Base-by-base conservation (phyloP, 1,139 yeast genomes). In the Blastobotrys illinoisensis region DNA sequence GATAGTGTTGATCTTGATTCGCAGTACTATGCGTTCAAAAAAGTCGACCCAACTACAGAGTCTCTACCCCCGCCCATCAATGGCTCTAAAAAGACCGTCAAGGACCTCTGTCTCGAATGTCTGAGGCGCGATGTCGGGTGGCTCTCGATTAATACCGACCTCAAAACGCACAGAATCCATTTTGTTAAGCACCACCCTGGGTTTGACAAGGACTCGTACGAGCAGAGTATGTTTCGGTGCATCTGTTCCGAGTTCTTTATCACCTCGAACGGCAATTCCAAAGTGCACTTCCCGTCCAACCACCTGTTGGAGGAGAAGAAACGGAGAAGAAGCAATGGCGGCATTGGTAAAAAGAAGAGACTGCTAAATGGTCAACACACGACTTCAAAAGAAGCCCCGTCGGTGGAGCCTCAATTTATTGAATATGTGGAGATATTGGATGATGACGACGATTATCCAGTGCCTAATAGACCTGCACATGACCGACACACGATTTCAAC, bases 31-130 rank as follows among this genome's bases (percentile, higher is more conserved):
- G 40, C 16, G 4, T 32, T 32, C 16, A 32, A 32, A 7, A 6
- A 7, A 2, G 16, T 32, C 16, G 40, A 32, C 13, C 40, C 40
- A 9, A n/a, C 20, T 1, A 7, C 16, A 9, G 28, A 28, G 14
- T 26, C 26, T 7, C 32, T 50, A 1, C 48, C 48, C 5, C 13
- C 21, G 20, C 52, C 52, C n/a, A 13, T 50, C 9, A 19, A 14
- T 26, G 52, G 52, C 7, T 44, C 52, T 5, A 13, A 11, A 14
- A 21, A 24, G 19, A 45, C 28, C 9, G 19, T 50, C 19, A n/a
- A 26, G 14, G 52, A 50, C 21, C 19, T 50, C 2, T 50, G 52
- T 18, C n/a, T 50, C 9, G 28, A 45, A n/a, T 50, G 52, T 24
- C 40, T 32, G 16, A 6, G 40, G 24, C 26, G 4, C 19, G 23